Percentiles rank a stretch among this genome's conserved stretches.
phyloP scores from a whole-genome alignment of 495 filamentous ascomycete genomes.

The Amorphotheca resinae region DNA sequence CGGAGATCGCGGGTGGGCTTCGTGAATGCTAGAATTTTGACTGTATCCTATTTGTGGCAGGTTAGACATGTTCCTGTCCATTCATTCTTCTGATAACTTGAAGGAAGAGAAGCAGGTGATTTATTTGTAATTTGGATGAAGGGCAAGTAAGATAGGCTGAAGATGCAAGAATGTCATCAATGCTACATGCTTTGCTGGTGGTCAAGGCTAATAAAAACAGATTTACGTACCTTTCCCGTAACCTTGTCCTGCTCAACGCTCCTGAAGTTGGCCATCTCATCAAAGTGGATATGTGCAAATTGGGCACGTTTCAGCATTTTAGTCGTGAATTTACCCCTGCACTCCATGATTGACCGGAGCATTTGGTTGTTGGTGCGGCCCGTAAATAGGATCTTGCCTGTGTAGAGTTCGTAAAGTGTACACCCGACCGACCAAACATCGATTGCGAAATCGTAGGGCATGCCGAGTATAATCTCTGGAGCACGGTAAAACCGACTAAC shows the following conservation, averaged over 20 bases:
- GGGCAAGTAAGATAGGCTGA: no score
- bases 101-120: no score
- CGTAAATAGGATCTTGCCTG: slow-evolving; percentile 92
- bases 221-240: slow-evolving; percentile 54
- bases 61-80: not conserved
- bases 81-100: not conserved
- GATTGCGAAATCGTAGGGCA: slow-evolving; percentile 85
- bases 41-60: slow-evolving; percentile 34
- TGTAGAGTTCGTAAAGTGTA: slow-evolving; percentile 93
- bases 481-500: slow-evolving; percentile 96
- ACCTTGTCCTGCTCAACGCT: slow-evolving; percentile 77
- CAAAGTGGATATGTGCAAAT: slow-evolving; percentile 66
- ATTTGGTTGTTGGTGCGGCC: slow-evolving; percentile 96
- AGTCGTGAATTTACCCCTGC: slow-evolving; percentile 79
- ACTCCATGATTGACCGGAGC: slow-evolving; percentile 91
- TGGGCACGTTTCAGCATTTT: slow-evolving; percentile 75
- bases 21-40: slow-evolving; percentile 57
- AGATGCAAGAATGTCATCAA: slow-evolving; percentile 10
- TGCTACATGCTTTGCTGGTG: slow-evolving; percentile 8
- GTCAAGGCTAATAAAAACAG: slow-evolving; percentile 10
- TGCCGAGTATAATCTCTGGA: slow-evolving; percentile 92
- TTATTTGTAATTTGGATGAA: no score
- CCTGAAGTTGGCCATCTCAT: slow-evolving; percentile 74
- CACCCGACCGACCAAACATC: slow-evolving; percentile 98
- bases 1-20: slow-evolving; percentile 76